phyloP scores from a whole-genome alignment of 23 red algal species.

The Gracilariopsis chorda region DNA sequence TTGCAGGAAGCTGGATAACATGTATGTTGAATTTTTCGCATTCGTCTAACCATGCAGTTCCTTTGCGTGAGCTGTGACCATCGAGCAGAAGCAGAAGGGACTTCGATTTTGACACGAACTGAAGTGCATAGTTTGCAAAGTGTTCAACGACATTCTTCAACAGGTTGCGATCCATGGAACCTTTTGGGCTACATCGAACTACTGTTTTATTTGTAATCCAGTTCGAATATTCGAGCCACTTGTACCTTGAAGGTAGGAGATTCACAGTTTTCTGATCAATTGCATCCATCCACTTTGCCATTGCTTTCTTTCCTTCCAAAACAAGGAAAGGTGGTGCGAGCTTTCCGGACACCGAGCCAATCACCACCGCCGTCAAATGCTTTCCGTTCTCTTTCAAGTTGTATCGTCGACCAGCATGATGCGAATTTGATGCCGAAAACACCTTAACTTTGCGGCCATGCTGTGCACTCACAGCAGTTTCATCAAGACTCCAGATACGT shows the following conservation, averaged over 20 bases:
- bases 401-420: not conserved
- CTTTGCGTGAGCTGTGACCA: not conserved
- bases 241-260: not conserved
- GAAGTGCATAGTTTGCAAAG: not conserved
- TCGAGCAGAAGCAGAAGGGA: not conserved
- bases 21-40: not conserved
- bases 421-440: not conserved
- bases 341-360: not conserved
- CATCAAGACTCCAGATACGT: constrained; percentile 21
- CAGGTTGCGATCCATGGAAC: not conserved
- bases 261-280: not conserved
- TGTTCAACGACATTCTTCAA: not conserved
- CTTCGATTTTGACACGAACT: not conserved
- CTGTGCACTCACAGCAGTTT: constrained; percentile 9
- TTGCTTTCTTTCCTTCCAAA: not conserved
- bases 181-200: not conserved
- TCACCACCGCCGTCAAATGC: not conserved
- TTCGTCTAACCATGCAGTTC: not conserved
- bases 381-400: not conserved
- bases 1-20: not conserved
- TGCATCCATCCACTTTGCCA: not conserved
- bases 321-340: constrained; percentile 22
- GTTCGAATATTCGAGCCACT: not conserved
- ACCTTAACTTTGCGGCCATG: not conserved
- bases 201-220: not conserved